A percentile compares a stretch with the other conserved stretches of the same genome.
Conservation (phyloP, 306 rosid genomes). For the Gynostemma pentaphyllum region DNA sequence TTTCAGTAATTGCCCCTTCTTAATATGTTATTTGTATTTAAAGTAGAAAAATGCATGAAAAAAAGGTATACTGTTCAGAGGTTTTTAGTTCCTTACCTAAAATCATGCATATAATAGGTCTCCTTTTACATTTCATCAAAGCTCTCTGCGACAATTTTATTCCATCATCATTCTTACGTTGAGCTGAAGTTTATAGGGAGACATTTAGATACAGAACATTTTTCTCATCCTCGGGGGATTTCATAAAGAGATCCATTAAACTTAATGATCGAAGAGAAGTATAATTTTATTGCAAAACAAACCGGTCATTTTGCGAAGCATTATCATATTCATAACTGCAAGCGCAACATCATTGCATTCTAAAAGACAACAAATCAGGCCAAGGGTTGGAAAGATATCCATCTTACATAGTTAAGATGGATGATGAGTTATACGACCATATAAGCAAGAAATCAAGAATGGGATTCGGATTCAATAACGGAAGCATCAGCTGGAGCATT, state of each 20-base stretch:
- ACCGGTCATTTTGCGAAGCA: neutral
- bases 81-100: no score
- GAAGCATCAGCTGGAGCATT: constrained; percentile 30
- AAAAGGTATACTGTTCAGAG: no score
- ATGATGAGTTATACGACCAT: neutral
- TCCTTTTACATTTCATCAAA: no score
- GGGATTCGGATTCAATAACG: constrained; percentile 18
- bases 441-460: constrained; percentile 21
- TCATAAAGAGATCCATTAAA: neutral
- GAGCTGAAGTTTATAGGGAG: neutral
- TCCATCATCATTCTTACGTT: neutral
- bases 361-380: neutral
- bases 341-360: neutral
- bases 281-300: constrained; percentile 1
- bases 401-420: neutral
- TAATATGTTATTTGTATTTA: no score
- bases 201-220: neutral
- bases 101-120: no score
- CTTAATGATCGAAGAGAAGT: neutral
- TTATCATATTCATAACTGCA: neutral
- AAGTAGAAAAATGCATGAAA: no score
- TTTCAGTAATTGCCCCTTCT: no score
- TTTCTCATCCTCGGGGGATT: neutral
- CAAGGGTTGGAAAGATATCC: neutral
- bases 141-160: no score